Percentiles rank a stretch among this genome's conserved stretches.
Conservation (phyloP, 352 stramenopile genomes). For the Phytophthora multivora region DNA sequence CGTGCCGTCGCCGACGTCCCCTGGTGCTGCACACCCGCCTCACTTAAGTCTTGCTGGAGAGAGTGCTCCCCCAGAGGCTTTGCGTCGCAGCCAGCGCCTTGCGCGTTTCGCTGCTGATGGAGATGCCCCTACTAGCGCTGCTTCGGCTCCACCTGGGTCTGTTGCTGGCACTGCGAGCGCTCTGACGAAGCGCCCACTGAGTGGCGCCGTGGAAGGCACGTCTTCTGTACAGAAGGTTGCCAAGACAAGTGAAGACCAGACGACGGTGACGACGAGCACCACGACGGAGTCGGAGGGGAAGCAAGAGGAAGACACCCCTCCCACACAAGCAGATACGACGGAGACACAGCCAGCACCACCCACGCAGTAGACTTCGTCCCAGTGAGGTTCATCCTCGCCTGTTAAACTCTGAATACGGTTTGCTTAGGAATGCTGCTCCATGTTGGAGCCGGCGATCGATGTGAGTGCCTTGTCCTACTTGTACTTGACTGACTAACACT, state of each 20-base stretch:
- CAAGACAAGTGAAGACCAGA: conserved; percentile 47
- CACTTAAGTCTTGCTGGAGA: conserved; percentile 32
- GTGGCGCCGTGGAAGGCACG: conserved; percentile 27
- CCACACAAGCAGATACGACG: conserved; percentile 21
- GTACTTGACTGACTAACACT: not conserved
- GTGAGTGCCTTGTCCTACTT: not conserved
- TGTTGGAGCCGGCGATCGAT: not conserved
- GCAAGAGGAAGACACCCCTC: conserved; percentile 37
- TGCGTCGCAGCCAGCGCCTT: conserved; percentile 55
- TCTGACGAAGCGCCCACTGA: conserved; percentile 45
- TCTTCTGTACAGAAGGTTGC: conserved; percentile 43
- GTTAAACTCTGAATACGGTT: conserved; percentile 34
- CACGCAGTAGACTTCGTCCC: conserved; percentile 21
- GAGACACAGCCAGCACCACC: conserved; percentile 24
- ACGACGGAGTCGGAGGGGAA: conserved; percentile 32
- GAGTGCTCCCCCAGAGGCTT: conserved; percentile 31
- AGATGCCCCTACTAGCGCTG: conserved; percentile 15
- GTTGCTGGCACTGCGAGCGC: conserved; percentile 15
- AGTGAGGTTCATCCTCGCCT: conserved; percentile 11
- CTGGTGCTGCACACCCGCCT: conserved; percentile 23
- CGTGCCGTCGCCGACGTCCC: conserved; percentile 59
- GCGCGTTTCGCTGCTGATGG: conserved; percentile 44
- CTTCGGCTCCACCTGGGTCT: not conserved
- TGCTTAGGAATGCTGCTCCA: conserved; percentile 14
- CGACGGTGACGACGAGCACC: conserved; percentile 26